Evolutionary conservation across 1,284 basidiomycete species (phyloP).

Genomic region (Flammula alnicola): DNA sequence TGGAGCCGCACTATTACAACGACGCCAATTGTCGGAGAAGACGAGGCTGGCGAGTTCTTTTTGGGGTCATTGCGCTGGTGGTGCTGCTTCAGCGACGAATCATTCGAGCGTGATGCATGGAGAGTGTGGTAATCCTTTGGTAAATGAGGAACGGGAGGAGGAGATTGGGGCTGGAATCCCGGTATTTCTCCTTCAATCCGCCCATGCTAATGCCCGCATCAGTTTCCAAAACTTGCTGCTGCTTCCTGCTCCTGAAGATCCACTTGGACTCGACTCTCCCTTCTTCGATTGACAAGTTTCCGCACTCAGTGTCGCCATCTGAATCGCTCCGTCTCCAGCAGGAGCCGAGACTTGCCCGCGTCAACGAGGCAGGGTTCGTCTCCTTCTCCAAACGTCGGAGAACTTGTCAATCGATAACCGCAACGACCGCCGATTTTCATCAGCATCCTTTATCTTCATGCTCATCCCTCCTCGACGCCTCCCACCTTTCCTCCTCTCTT

Average conservation of each 20-base stretch:
- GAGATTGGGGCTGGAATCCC: constrained; percentile 35
- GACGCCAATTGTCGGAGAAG: constrained; percentile 4
- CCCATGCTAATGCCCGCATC: constrained; percentile 71
- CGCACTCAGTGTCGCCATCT: neutral
- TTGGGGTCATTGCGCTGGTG: neutral
- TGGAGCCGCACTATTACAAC: constrained; percentile 1
- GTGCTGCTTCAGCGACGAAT: constrained; percentile 15
- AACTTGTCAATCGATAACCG: constrained; percentile 37
- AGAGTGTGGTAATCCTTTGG: constrained; percentile 42
- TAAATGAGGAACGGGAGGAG: constrained; percentile 62
- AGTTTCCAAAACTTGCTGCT: constrained; percentile 64
- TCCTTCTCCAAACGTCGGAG: constrained; percentile 19
- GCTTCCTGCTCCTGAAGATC: constrained; percentile 28
- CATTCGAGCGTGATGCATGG: constrained; percentile 14
- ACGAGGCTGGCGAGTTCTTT: constrained; percentile 4
- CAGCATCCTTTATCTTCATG: constrained; percentile 8
- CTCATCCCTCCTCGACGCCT: constrained; percentile 15
- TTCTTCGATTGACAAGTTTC: constrained; percentile 4
- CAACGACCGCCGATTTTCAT: constrained; percentile 29
- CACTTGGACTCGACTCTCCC: constrained; percentile 20
- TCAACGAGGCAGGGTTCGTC: constrained; percentile 6
- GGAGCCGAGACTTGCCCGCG: neutral
- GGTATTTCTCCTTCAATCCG: constrained; percentile 62
- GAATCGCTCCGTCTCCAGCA: neutral
- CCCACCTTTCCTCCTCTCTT: constrained; percentile 30